Conservation (phyloP, 2,329 filamentous ascomycete genomes). For the Gliomastix tumulicola region DNA sequence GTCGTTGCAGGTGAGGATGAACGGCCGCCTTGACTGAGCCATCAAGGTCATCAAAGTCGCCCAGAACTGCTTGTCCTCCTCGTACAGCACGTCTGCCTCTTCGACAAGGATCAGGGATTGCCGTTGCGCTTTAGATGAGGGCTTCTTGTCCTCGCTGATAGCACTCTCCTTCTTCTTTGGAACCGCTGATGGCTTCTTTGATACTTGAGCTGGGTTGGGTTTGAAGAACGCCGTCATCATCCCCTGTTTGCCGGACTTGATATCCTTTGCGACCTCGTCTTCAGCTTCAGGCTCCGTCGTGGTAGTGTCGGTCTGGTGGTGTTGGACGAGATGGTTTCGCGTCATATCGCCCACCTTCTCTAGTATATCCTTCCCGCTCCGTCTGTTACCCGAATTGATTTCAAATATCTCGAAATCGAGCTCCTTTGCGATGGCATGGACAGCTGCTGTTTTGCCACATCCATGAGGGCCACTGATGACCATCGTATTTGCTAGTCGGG, state of each 20-base stretch:
- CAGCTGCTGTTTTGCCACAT: conserved; percentile 86
- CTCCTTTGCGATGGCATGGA: conserved; percentile 88
- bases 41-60: conserved; percentile 71
- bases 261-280: conserved; percentile 34
- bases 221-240: conserved; percentile 81
- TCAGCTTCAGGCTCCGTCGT: conserved; percentile 9
- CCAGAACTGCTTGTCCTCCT: conserved; percentile 97
- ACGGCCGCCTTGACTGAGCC: conserved; percentile 77
- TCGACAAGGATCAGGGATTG: conserved; percentile 93
- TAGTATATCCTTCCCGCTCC: conserved; percentile 82
- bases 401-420: conserved; percentile 92
- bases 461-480: conserved; percentile 84
- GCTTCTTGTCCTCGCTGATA: conserved; percentile 11
- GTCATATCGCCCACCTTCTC: conserved; percentile 97
- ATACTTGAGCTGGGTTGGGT: conserved; percentile 27
- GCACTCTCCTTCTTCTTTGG: conserved; percentile 19
- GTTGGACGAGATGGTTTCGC: conserved; percentile 78
- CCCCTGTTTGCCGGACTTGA: conserved; percentile 65
- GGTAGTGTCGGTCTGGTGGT: conserved; percentile 27
- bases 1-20: conserved; percentile 93
- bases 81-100: conserved; percentile 88
- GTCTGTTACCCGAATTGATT: conserved; percentile 75
- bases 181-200: conserved; percentile 13
- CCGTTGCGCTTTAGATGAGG: conserved; percentile 58
- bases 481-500: conserved; percentile 65